Base-by-base conservation (phyloP, 2,329 filamentous ascomycete species). In the Nannizziopsis arthrosporioides region DNA sequence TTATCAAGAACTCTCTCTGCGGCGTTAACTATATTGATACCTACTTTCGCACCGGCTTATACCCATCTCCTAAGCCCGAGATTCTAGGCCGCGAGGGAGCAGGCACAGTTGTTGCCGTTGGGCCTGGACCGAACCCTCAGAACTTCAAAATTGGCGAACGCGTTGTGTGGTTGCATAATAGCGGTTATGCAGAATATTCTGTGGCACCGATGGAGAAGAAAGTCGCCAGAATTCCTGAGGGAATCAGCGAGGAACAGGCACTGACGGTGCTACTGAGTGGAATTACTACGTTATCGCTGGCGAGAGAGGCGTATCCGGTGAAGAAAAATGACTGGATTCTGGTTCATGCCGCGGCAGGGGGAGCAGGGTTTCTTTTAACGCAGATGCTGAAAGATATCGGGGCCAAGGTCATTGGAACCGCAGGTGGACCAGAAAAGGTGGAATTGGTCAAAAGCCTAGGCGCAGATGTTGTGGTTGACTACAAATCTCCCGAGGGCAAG, bases 21-120 rank as follows among this genome's bases (percentile, higher is more conserved):
- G 89, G 88, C 51, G 72, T 94, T 52, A 94, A 94, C 68, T 94
- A 77, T 68, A 93, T 94, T 59, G 89, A 94, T 67, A 94, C 77
- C 35, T 94, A 94, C 69, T 93, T 89, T 76, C 86, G 89, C 63
- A 80, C 76, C 10, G 89, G 89, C 9, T 77, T 94, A 44, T 94
- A 94, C 72, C 70, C 80, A 1, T 74, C 83, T 0, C 63, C 69
- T 1, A 79, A 84, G 57, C 89, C 88, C 3, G 76, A 84, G 57
- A 80, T 82, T 44, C 81, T 90, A 15, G 88, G 89, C 53, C 82
- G 83, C 58, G 89, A 95, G 70, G 85, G 75, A 51, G 76, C 79
- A 50, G 88, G 89, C 52, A 80, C 75, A 36, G 69, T 94, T 54
- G 78, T 81, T 36, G 72, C 81, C 22, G 60, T 77, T 2, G 78